Evolutionary conservation across 495 filamentous ascomycete species (phyloP), one percentile per base, ranked within the genome.

Genomic region (Evansstolkia leycettana): DNA sequence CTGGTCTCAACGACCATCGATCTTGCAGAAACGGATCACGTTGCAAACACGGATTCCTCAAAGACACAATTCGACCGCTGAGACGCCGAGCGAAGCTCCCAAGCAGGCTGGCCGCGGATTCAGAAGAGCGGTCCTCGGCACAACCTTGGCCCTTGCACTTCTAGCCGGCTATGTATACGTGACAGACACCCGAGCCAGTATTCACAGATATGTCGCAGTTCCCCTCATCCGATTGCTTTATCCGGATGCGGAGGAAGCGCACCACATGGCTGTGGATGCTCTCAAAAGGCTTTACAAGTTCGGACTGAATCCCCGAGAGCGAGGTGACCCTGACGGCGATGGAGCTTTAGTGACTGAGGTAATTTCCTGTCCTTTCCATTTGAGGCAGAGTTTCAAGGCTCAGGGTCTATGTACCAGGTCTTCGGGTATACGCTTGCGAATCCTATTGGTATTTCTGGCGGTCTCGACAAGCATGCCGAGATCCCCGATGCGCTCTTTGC

Each of bases 381-480:
- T n/a, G 5, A 35, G 29, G 13, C 5, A 29, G 2, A 15, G 16
- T 29, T 16, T 14, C 17, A 17, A 23, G 14, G 23, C 25, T 24
- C n/a, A 14, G 19, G 18, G 3, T 9, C 16, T 17, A 26, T 29
- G 31, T 13, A 16, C n/a, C 40, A 74, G 55, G 74, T 98, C 13
- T 96, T 93, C 51, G 87, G 84, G 11, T 72, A 82, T 34, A 70
- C 57, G 8, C 67, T 98, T 18, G 62, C 69, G 37, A 94, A 93
- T 54, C 90, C 90, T 0, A 76, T 96, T 40, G 92, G 77, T 31
- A 94, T 86, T 31, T 92, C 87, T 5, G 92, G 84, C 7, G 90
- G 90, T 23, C 72, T 98, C 11, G 90, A 98, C 64, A 96, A 98
- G 60, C 72, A 92, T 51, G 92, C 76, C 28, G 82, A 92, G 12